phyloP scores from a whole-genome alignment of 345 rosid genomes.

The Salix arbutifolia region DNA sequence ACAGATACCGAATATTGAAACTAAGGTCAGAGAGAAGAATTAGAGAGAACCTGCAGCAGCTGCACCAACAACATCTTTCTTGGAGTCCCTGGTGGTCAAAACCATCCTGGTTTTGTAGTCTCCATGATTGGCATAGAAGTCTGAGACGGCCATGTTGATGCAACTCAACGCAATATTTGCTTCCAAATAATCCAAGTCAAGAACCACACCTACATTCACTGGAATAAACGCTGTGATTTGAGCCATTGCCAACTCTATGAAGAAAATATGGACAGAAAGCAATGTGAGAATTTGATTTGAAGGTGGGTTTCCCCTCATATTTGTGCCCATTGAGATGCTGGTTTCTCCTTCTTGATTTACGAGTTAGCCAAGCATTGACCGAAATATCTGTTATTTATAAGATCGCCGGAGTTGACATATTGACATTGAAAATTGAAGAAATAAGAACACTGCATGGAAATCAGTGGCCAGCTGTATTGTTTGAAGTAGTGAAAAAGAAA shows the following conservation, averaged over 20 bases:
- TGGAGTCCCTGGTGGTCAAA: conserved; percentile 20
- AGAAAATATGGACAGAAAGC: too few relatives aligned
- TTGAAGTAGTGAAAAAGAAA: too few relatives aligned
- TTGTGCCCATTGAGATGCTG: too few relatives aligned
- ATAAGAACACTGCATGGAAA: too few relatives aligned
- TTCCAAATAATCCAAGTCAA: conserved; percentile 16
- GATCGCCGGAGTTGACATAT: too few relatives aligned
- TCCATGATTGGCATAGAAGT: conserved; percentile 19
- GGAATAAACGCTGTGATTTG: background rate
- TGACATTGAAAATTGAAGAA: too few relatives aligned
- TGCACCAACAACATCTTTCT: conserved; percentile 24
- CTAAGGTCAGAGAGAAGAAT: too few relatives aligned
- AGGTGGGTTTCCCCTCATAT: background rate
- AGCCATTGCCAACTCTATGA: background rate
- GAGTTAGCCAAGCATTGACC: too few relatives aligned
- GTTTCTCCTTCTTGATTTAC: too few relatives aligned
- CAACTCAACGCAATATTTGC: conserved; percentile 23
- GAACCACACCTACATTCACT: conserved; percentile 36
- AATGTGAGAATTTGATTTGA: background rate
- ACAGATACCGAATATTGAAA: too few relatives aligned
- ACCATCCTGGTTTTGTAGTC: conserved; percentile 26
- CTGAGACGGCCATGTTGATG: conserved; percentile 30
- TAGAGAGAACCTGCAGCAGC: conserved; percentile 25
- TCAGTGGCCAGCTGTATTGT: too few relatives aligned
- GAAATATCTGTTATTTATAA: too few relatives aligned